These are phyloP conservation scores for Kazachstania psychrophila DNA, from an alignment of 805 yeast genomes.

Conservation along the genomic window DNA sequence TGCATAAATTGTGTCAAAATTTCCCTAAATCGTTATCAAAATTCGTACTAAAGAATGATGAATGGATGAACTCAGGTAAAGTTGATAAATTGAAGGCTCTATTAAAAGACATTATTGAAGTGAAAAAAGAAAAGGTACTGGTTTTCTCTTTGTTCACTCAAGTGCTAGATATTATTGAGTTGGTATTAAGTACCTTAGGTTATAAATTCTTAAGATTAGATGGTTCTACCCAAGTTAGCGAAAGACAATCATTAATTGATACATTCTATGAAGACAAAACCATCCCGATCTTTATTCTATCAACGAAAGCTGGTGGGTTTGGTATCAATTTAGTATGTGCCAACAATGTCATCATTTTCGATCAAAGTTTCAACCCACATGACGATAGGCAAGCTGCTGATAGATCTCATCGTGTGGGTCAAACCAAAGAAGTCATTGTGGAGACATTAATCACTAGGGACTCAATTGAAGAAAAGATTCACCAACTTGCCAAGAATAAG, in stretches of 20 bases:
- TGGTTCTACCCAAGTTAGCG: slow-evolving; percentile 89
- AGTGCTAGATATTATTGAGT: slow-evolving; percentile 78
- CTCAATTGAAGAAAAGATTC: slow-evolving; percentile 84
- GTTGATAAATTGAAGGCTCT: slow-evolving; percentile 47
- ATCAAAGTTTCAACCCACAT: slow-evolving; percentile 94
- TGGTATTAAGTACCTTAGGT: slow-evolving; percentile 51
- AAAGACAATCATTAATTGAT: slow-evolving; percentile 87
- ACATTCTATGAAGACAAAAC: slow-evolving; percentile 71
- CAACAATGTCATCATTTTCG: slow-evolving; percentile 81
- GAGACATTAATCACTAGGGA: slow-evolving; percentile 60
- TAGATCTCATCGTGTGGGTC: slow-evolving; percentile 96
- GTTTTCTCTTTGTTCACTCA: slow-evolving; percentile 91
- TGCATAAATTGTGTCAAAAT: slow-evolving; percentile 61
- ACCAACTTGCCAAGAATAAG: slow-evolving; percentile 79
- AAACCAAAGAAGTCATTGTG: slow-evolving; percentile 73
- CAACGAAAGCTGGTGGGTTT: slow-evolving; percentile 98
- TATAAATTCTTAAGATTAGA: slow-evolving; percentile 78
- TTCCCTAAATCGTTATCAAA: slow-evolving; percentile 58
- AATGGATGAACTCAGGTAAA: slow-evolving; percentile 67
- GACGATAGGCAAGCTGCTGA: slow-evolving; percentile 99
- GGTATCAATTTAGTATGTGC: slow-evolving; percentile 97
- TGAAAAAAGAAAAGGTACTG: slow-evolving; percentile 54
- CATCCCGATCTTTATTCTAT: slow-evolving; percentile 77
- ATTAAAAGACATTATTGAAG: slow-evolving; percentile 44
- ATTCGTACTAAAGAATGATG: slow-evolving; percentile 44